A percentile compares a stretch with the other conserved stretches of the same genome.
Conservation (phyloP, 495 filamentous ascomycete species). For the Hypoxylon rickii region DNA sequence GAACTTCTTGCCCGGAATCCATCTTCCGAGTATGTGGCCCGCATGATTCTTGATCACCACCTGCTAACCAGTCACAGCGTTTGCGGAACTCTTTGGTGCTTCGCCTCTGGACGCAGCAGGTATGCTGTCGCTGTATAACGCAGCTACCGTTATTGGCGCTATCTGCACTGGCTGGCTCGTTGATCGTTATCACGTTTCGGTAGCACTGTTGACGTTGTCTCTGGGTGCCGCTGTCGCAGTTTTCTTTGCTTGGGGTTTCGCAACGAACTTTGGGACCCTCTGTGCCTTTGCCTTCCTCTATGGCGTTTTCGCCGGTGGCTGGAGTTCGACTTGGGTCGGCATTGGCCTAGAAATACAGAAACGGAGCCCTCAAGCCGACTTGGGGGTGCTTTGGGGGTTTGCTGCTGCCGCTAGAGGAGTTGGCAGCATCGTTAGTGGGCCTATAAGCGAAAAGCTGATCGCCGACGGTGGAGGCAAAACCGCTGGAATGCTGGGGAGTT, state of each 20-base stretch:
- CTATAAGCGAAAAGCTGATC: constrained; percentile 62
- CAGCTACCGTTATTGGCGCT: constrained; percentile 62
- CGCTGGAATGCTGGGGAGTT: constrained; percentile 26
- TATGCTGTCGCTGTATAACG: constrained; percentile 63
- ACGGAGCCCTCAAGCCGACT: constrained; percentile 47
- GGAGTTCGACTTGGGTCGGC: constrained; percentile 62
- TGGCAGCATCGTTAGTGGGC: constrained; percentile 66
- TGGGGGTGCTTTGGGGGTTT: constrained; percentile 63
- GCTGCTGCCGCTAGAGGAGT: constrained; percentile 68
- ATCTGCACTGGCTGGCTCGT: constrained; percentile 63
- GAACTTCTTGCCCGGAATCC: constrained; percentile 70
- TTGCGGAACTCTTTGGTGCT: constrained; percentile 39
- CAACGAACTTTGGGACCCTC: constrained; percentile 57
- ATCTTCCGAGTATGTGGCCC: constrained; percentile 55
- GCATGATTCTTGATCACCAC: constrained; percentile 50
- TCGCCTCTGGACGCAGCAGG: constrained; percentile 53
- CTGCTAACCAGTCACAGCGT: constrained; percentile 9
- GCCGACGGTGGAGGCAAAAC: constrained; percentile 30
- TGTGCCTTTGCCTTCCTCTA: constrained; percentile 70
- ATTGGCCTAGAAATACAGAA: constrained; percentile 59
- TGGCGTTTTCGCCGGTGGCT: constrained; percentile 61
- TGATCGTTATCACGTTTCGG: constrained; percentile 64
- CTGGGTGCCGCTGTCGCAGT: constrained; percentile 61
- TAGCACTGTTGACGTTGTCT: constrained; percentile 62
- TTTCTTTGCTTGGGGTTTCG: constrained; percentile 71